Evolutionary conservation across 805 yeast genomes (phyloP), one percentile per base, ranked within the genome.

Genomic region (Starmerella stellata): DNA sequence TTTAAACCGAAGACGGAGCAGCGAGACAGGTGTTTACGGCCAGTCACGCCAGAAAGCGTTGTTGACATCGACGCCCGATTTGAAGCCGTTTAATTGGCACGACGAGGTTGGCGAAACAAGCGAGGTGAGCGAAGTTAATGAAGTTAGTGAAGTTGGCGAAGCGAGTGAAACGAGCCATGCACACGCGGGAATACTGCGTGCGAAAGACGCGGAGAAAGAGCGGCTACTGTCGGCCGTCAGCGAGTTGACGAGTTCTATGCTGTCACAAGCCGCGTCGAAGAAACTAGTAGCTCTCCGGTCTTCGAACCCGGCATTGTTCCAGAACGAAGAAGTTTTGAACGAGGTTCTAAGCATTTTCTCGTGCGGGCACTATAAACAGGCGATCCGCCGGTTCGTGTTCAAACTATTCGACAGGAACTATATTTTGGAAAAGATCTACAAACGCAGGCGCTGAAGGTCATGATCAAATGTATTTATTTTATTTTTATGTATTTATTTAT

Each of bases 311-410:
- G 62, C 62, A 7, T 53, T 66, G 21, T 74, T 80, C 55, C 72
- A 68, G 34, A 67, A 66, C 39, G 66, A 71, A 11, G 68, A 63
- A 2, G 56, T 78, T 37, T 72, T 78, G 52, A 62, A 53, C 54
- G 66, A 64, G 51, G 72, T 62, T 37, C 62, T 63, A 57, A 64
- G 58, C 39, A 65, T 62, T 49, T 65, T 65, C 65, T 78, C 64
- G 47, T 62, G 55, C 53, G 82, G 58, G 63, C 67, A 65, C 35
- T 78, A 72, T 55, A 69, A 75, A 45, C 72, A 69, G 38, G 69
- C 70, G 3, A 72, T 71, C 16, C 60, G 93, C 28, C 65, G 71
- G 45, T 76, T 74, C 50, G 60, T 82, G 14, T 67, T 75, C 49
- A 85, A 75, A 32, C 58, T 78, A 38, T 70, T 79, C 46, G 68